These are phyloP conservation scores for Leucaena leucocephala DNA, from an alignment of 306 rosid genomes.

Conservation along the genomic window DNA sequence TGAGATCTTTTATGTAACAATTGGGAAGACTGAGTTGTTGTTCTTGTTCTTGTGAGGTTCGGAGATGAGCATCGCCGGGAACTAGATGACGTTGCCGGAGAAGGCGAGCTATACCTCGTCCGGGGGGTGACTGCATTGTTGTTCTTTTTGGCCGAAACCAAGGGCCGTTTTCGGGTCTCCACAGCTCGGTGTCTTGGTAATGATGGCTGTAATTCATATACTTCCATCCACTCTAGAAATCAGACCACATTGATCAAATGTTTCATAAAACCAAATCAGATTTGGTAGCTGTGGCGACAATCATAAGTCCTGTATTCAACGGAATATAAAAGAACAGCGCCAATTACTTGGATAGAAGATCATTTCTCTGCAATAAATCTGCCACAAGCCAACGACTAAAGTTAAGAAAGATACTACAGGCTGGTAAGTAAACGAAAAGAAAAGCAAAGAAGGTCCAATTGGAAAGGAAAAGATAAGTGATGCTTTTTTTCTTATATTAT, in stretches of 20 bases:
- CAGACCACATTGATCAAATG: constrained; percentile 74
- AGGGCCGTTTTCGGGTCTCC: constrained; percentile 60
- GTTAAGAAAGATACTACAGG: constrained; percentile 56
- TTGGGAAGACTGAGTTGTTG: constrained; percentile 54
- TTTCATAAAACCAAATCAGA: constrained; percentile 51
- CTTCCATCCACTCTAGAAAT: constrained; percentile 91
- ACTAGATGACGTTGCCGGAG: constrained; percentile 51
- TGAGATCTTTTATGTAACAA: constrained; percentile 68
- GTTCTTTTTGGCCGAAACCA: constrained; percentile 76
- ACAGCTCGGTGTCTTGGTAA: constrained; percentile 59
- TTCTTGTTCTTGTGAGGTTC: constrained; percentile 61
- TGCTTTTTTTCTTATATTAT: background rate
- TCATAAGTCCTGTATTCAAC: constrained; percentile 45
- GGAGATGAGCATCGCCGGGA: constrained; percentile 80
- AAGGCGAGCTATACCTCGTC: constrained; percentile 70
- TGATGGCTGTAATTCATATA: constrained; percentile 65
- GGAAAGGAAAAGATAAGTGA: constrained; percentile 35
- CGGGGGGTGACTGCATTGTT: constrained; percentile 64
- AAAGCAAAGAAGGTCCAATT: constrained; percentile 52
- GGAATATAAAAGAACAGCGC: constrained; percentile 46
- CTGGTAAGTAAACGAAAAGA: constrained; percentile 53
- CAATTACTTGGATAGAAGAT: constrained; percentile 60
- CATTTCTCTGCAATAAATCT: constrained; percentile 74
- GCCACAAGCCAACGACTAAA: constrained; percentile 55
- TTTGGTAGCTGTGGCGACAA: constrained; percentile 49